Base-by-base conservation (phyloP, 2,329 filamentous ascomycete genomes). In the Phyllosticta capitalensis region DNA sequence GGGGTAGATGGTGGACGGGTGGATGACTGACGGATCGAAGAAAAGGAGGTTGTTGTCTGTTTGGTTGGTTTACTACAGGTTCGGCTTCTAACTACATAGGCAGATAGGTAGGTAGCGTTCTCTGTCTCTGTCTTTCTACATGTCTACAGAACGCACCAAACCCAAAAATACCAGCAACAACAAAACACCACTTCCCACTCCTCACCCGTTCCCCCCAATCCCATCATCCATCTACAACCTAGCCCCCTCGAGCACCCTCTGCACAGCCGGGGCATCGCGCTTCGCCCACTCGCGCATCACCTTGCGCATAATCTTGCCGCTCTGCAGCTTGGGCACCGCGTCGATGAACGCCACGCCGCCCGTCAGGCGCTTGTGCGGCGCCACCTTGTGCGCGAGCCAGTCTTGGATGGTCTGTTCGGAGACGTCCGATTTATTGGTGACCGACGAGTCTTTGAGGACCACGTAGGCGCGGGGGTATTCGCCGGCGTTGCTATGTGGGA, bases 321-420 rank as follows among this genome's bases (percentile, higher is more conserved):
- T 61, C 22, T 61, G 55, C 50, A 56, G 51, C 50, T 88, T 90
- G 21, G 88, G 87, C 30, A 91, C 84, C 17, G 75, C 75, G 45
- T 87, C 80, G 4, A 88, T 76, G 67, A 90, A 89, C 9, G 79
- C 73, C n/a, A 91, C 81, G 1, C 88, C 88, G 0, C 87, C 88
- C 6, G 83, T 83, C 61, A 90, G 77, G 68, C 82, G 80, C 73
- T 91, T 91, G 68, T 85, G 82, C 61, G 73, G 78, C 0, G 83
- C 80, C 4, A 90, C 87, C 58, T 82, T 81, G 54, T 78, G 79
- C 21, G 81, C 80, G 66, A 90, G 77, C 80, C 86, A 92, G 17
- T 75, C 70, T 30, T 80, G 77, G 54, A 90, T 80, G 20, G 82
- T 78, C 30, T 77, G 69, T 1, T 79, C 80, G 1, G 80, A 77